phyloP scores from a whole-genome alignment of 352 stramenopile genomes.

The Nothophytophthora sp. region DNA sequence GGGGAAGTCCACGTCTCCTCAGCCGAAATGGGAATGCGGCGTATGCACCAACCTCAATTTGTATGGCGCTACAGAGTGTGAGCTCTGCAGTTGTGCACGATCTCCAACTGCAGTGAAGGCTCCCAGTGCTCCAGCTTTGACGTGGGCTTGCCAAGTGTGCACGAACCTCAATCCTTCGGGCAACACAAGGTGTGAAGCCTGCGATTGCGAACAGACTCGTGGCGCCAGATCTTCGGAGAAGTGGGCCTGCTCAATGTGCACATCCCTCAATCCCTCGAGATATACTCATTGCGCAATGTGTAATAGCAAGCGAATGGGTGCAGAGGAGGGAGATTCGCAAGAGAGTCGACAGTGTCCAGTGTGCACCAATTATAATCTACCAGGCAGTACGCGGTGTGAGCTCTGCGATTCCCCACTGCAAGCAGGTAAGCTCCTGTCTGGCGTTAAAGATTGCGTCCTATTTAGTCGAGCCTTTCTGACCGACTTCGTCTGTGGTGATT shows the following conservation, averaged over 20 bases:
- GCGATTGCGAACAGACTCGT: slow-evolving; percentile 3
- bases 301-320: slow-evolving; percentile 9
- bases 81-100: slow-evolving; percentile 17
- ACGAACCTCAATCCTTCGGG: slow-evolving; percentile 23
- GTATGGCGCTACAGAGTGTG: slow-evolving; percentile 13
- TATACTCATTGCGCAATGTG: slow-evolving; percentile 28
- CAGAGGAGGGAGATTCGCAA: background rate
- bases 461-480: background rate
- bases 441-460: background rate
- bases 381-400: slow-evolving; percentile 36
- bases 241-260: slow-evolving; percentile 27
- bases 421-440: slow-evolving; percentile 15
- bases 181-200: slow-evolving; percentile 20
- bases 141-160: slow-evolving; percentile 33
- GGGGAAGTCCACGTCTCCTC: too few species aligned
- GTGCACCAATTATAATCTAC: slow-evolving; percentile 60
- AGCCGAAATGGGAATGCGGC: too few species aligned
- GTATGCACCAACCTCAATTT: slow-evolving; percentile 31
- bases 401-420: slow-evolving; percentile 44
- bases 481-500: background rate
- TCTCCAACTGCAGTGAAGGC: background rate
- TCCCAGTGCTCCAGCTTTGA: slow-evolving; percentile 7
- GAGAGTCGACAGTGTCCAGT: slow-evolving; percentile 41
- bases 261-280: slow-evolving; percentile 14
- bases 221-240: background rate